Evolutionary conservation across 352 stramenopile species (phyloP), one percentile per base, ranked within the genome.

Genomic region (Globisporangium echinulatum): DNA sequence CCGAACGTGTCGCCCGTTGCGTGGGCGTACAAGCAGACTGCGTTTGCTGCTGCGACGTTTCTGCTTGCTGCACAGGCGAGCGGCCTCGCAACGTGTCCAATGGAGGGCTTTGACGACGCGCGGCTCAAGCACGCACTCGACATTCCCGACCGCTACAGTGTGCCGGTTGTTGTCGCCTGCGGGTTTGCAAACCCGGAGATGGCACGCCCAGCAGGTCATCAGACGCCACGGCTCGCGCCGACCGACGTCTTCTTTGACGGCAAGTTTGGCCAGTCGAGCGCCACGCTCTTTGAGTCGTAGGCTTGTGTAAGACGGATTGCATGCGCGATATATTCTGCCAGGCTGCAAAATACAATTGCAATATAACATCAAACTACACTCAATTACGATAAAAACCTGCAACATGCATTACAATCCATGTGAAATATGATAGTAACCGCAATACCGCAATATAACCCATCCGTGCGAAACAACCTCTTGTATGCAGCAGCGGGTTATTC

Each of bases 171-270:
- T 47, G 69, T 96, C 36, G 71, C 72, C 43, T 79, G 84, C 9
- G 87, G 87, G 4, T 88, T 91, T 57, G 62, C 82, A 7, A 72
- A 74, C 42, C 52, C 59, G 38, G 59, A 49, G 7, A 55, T 25
- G 0, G 19, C 50, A 19, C 61, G 67, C 42, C 43, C 55, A 1
- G 47, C 15, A 1, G 44, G 17, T n/a, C 5, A 52, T 49, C 54
- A 49, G 0, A 84, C 79, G 5, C 72, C 62, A 46, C 77, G 85
- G 7, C 66, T 95, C 13, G 49, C 74, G 14, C 79, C 73, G 7
- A 80, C 72, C 3, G 75, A 92, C 54, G 59, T 96, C 15, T 94
- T 96, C 62, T 96, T 94, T 40, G 79, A 90, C 59, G 85, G 83
- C 56, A 92, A 89, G 58, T 94, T 93, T 61, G 87, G 87, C 49